phyloP scores from a whole-genome alignment of 257 asterid species.

The Cinchona pubescens region DNA sequence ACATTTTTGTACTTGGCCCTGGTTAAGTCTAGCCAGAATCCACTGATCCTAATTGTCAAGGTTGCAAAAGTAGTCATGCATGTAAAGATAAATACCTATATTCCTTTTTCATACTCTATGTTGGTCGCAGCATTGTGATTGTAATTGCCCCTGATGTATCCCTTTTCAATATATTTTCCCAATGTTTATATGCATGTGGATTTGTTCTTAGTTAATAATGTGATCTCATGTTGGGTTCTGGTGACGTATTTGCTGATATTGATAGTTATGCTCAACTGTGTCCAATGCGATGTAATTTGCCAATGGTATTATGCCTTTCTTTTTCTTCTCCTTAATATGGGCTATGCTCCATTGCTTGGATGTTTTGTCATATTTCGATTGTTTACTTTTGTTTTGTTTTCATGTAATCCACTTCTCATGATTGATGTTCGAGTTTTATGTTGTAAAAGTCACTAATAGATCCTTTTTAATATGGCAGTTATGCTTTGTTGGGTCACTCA shows the following conservation, averaged over 20 bases:
- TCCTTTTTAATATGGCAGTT: slow-evolving; percentile 43
- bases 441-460: not conserved
- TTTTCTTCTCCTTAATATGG: not conserved
- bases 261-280: not conserved
- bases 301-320: not conserved
- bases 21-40: not conserved
- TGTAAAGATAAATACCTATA: no score
- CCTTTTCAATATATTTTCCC: not conserved
- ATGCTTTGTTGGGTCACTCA: slow-evolving; percentile 96
- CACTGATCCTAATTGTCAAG: not conserved
- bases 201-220: not conserved
- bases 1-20: not conserved
- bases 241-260: no score
- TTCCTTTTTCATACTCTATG: not conserved
- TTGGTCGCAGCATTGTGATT: not conserved
- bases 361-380: not conserved
- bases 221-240: not conserved
- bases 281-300: not conserved
- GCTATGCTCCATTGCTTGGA: not conserved
- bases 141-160: not conserved
- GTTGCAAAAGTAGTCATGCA: not conserved
- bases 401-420: no score
- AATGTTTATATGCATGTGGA: not conserved
- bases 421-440: not conserved
- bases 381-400: not conserved